Conservation (phyloP, 257 asterid genomes). For the Nicotiana noctiflora region DNA sequence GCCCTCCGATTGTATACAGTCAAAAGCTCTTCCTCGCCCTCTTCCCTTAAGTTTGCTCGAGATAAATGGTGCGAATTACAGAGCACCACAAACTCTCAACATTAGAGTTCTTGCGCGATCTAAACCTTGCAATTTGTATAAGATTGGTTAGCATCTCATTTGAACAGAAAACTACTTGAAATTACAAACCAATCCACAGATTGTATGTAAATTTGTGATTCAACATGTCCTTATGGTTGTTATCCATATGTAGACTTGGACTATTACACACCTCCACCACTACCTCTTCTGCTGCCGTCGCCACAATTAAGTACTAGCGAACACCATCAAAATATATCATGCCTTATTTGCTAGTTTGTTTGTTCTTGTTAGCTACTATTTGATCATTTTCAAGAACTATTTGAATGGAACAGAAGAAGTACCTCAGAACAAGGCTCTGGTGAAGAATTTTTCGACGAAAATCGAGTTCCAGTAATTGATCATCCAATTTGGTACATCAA, state of each 20-base stretch:
- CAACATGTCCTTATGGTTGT: constrained; percentile 24
- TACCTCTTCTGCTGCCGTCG: background rate
- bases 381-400: constrained; percentile 20
- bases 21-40: too few relatives aligned
- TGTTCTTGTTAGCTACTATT: constrained; percentile 21
- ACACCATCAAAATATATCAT: constrained; percentile 6
- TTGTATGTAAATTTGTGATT: constrained; percentile 19
- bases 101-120: too few relatives aligned
- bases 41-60: too few relatives aligned
- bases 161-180: constrained; percentile 19
- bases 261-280: constrained; percentile 4
- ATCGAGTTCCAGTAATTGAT: constrained; percentile 19
- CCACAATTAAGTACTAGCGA: background rate
- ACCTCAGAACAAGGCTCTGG: background rate
- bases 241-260: background rate
- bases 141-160: too few relatives aligned
- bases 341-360: constrained; percentile 18
- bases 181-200: constrained; percentile 11
- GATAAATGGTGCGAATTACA: too few relatives aligned
- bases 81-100: too few relatives aligned
- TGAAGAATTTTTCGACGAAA: constrained; percentile 24
- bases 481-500: constrained; percentile 43
- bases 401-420: background rate
- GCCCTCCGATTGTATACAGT: too few relatives aligned
- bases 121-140: too few relatives aligned